phyloP scores from a whole-genome alignment of 2,329 filamentous ascomycete species.

The Penicillium sp. region DNA sequence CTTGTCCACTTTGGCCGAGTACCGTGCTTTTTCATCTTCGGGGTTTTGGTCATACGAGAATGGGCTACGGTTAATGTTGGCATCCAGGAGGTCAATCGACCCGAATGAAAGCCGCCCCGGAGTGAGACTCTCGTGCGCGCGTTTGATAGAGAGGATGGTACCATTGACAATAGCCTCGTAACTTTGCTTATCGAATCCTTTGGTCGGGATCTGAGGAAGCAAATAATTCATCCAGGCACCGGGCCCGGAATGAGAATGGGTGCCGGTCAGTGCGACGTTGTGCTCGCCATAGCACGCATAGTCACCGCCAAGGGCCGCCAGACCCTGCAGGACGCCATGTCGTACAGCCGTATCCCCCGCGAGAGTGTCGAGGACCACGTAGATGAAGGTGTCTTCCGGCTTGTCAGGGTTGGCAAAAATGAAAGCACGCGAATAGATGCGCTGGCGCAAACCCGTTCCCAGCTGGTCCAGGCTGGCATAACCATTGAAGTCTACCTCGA shows the following conservation, averaged over 20 bases:
- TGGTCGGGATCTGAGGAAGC: slow-evolving; percentile 80
- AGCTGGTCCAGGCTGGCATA: slow-evolving; percentile 82
- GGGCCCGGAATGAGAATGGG: slow-evolving; percentile 86
- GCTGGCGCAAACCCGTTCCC: slow-evolving; percentile 77
- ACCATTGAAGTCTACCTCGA: slow-evolving; percentile 85
- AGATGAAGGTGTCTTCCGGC: slow-evolving; percentile 69
- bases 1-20: slow-evolving; percentile 64
- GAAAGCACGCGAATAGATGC: slow-evolving; percentile 83
- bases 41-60: slow-evolving; percentile 87
- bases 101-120: slow-evolving; percentile 68
- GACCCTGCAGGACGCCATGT: slow-evolving; percentile 74
- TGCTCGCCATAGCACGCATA: slow-evolving; percentile 70
- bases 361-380: slow-evolving; percentile 79
- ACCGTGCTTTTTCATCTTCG: slow-evolving; percentile 63
- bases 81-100: slow-evolving; percentile 62
- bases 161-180: slow-evolving; percentile 87
- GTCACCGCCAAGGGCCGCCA: slow-evolving; percentile 62
- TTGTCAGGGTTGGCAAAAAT: slow-evolving; percentile 66
- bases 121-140: slow-evolving; percentile 67
- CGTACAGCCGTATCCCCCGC: slow-evolving; percentile 85
- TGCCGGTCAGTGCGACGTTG: slow-evolving; percentile 85
- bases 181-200: slow-evolving; percentile 79
- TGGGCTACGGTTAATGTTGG: slow-evolving; percentile 82
- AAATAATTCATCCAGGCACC: slow-evolving; percentile 94
- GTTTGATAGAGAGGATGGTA: slow-evolving; percentile 70